These are phyloP conservation scores for Eragrostis curvula DNA, from an alignment of 176 grass and related monocot genomes.

Conservation along the genomic window DNA sequence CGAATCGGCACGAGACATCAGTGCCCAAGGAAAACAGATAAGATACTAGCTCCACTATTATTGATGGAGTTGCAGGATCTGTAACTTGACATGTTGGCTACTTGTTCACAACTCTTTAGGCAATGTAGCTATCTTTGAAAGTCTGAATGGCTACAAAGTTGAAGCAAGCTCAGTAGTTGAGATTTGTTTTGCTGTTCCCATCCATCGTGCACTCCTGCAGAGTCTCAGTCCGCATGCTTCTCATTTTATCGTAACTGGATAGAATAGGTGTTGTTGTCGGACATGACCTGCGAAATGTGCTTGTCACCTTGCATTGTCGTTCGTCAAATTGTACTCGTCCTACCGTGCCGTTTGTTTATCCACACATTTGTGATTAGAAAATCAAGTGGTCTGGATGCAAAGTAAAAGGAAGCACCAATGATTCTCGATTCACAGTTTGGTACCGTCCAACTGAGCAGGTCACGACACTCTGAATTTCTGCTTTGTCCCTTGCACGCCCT, in stretches of 20 bases:
- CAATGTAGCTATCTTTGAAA: neutral
- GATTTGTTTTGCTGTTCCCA: neutral
- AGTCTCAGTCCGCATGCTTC: neutral
- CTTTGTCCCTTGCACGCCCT: too few relatives aligned
- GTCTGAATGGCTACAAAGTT: neutral
- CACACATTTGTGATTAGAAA: neutral
- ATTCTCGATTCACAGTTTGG: neutral
- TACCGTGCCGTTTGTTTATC: neutral
- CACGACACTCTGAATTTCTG: too few relatives aligned
- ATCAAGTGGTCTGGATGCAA: neutral
- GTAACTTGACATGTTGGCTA: neutral
- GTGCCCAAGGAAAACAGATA: neutral
- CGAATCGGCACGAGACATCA: too few relatives aligned
- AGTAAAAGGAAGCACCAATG: neutral
- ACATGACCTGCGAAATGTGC: neutral
- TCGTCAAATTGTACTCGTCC: neutral
- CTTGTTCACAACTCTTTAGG: neutral
- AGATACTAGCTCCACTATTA: neutral
- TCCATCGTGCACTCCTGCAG: neutral
- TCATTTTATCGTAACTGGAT: neutral
- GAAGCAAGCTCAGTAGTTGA: neutral
- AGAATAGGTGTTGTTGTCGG: neutral
- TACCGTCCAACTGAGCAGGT: neutral
- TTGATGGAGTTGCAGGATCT: neutral
- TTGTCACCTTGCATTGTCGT: neutral